phyloP scores from a whole-genome alignment of 1,139 yeast species.

The Scheffersomyces illinoinensis region DNA sequence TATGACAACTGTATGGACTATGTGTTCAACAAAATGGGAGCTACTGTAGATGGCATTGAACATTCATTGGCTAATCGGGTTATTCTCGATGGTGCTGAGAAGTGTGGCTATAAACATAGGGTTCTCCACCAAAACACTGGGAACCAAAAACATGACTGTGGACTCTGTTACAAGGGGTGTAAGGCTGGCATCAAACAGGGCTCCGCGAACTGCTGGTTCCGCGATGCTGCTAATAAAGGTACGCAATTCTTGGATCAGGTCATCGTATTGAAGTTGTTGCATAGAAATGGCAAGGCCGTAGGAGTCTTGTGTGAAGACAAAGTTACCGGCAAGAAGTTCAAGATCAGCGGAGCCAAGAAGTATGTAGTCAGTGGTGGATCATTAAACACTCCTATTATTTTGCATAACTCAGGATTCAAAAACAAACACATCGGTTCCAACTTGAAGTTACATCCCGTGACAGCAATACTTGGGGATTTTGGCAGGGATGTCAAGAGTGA shows the following conservation, averaged over 20 bases:
- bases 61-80: constrained; percentile 53
- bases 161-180: constrained; percentile 55
- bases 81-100: constrained; percentile 45
- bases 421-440: constrained; percentile 56
- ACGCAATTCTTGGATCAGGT: constrained; percentile 51
- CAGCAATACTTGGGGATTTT: constrained; percentile 45
- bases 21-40: constrained; percentile 57
- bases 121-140: constrained; percentile 55
- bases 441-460: constrained; percentile 56
- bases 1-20: constrained; percentile 51
- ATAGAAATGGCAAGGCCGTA: constrained; percentile 42
- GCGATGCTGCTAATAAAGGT: constrained; percentile 50
- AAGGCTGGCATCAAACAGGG: constrained; percentile 57
- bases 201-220: constrained; percentile 52
- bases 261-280: constrained; percentile 40
- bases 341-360: constrained; percentile 48
- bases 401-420: constrained; percentile 53
- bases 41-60: constrained; percentile 35
- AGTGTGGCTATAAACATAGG: constrained; percentile 46
- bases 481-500: constrained; percentile 35
- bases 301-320: constrained; percentile 43
- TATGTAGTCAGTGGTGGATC: constrained; percentile 53
- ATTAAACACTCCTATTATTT: constrained; percentile 51
- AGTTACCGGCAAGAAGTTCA: constrained; percentile 29
- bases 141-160: constrained; percentile 45